Evolutionary conservation across 306 rosid species (phyloP), one percentile per base, ranked within the genome.

Genomic region (Glycine tomentella): DNA sequence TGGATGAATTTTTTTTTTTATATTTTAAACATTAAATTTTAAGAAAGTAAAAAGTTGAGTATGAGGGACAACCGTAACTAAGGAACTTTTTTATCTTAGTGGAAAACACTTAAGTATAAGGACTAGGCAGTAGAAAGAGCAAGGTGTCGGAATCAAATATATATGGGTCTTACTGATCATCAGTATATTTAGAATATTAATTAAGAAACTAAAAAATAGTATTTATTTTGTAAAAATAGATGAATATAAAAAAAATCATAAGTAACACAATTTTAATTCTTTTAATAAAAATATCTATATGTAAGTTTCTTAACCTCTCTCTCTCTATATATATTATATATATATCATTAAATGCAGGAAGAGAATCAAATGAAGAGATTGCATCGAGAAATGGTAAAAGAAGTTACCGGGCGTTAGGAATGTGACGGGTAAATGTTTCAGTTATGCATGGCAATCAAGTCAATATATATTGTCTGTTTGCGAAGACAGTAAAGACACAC

Each of bases 401-500:
- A 74, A 77, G 3, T 46, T 17, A 61, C 8, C 31, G 71, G 20
- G 1, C 17, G 42, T 75, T 62, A 69, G 65, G 53, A 76, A 57
- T 64, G 67, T 78, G 82, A 82, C 50, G 82, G 82, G 83, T 80
- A 57, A 82, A 52, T 89, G 88, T 90, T 88, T 88, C 83, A 84
- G 78, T 82, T 69, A 69, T 85, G 89, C 89, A 84, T 81, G 86
- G 83, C 97, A 91, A 82, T 73, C 61, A 66, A 65, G 85, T 84
- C 68, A 76, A 86, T 55, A 15, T 62, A 64, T 51, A 14, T 80
- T 88, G 95, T 84, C 87, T 69, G 84, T 77, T 88, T 83, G 84
- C 74, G 91, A 80, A 82, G 96, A 89, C 96, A 91, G 80, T 64
- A 74, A 77, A 83, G 87, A 81, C 89, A 59, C 65, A 70, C 52